phyloP scores from a whole-genome alignment of 768 basidiomycete species.

The Termitomyces sp. region DNA sequence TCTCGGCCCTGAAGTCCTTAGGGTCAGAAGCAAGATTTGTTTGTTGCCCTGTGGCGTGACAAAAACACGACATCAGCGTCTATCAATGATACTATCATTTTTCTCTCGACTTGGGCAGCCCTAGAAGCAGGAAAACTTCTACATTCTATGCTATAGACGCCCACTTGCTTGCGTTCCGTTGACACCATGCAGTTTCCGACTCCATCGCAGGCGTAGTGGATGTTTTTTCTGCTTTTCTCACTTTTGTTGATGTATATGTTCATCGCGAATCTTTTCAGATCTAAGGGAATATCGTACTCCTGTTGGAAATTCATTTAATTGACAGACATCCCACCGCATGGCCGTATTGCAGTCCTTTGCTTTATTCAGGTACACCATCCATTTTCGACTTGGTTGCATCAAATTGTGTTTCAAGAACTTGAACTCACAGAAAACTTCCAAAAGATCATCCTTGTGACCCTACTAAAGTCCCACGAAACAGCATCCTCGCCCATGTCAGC shows the following conservation, averaged over 20 bases:
- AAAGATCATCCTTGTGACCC: background rate
- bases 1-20: background rate
- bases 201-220: background rate
- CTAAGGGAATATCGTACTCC: background rate
- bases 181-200: background rate
- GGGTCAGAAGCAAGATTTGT: background rate
- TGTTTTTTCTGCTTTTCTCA: background rate
- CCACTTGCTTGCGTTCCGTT: background rate
- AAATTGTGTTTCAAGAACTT: background rate
- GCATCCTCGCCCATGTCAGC: background rate
- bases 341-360: background rate
- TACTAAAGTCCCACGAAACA: background rate
- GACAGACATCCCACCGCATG: no score
- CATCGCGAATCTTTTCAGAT: background rate
- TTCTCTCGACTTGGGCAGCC: background rate
- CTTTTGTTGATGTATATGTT: background rate
- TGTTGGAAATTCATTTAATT: background rate
- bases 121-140: background rate
- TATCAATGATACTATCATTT: conserved; percentile 8
- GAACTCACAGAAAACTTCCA: background rate
- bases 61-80: background rate
- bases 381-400: background rate
- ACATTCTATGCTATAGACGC: background rate
- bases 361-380: background rate
- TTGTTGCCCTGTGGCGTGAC: conserved; percentile 1